Percentiles rank a stretch among this genome's conserved stretches.
These are phyloP conservation scores for Fusarium luffae DNA, from an alignment of 2,329 filamentous ascomycete species.

Conservation along the genomic window DNA sequence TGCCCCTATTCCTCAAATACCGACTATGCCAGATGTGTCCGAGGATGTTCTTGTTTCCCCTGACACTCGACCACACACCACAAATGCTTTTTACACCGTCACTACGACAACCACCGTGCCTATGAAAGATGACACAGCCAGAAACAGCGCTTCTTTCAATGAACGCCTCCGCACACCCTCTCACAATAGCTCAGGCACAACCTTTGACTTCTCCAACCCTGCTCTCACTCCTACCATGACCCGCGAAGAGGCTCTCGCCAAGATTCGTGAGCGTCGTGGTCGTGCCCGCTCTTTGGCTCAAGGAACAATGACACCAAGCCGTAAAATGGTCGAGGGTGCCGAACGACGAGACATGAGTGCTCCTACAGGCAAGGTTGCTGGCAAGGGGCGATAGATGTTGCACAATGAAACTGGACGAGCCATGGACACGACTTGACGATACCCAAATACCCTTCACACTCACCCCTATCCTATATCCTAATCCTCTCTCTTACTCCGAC, in stretches of 20 bases:
- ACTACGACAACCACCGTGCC: conserved; percentile 65
- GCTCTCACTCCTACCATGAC: conserved; percentile 74
- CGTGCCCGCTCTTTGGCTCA: conserved; percentile 75
- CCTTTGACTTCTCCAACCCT: conserved; percentile 66
- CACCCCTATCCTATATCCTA: not conserved
- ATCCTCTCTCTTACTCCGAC: conserved; percentile 10
- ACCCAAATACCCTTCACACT: conserved; percentile 20
- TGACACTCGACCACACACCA: conserved; percentile 58
- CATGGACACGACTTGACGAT: conserved; percentile 41
- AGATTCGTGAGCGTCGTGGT: conserved; percentile 78
- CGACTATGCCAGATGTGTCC: conserved; percentile 48
- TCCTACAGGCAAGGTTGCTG: conserved; percentile 51
- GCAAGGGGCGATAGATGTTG: conserved; percentile 33
- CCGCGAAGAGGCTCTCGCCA: conserved; percentile 78
- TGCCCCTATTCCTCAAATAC: conserved; percentile 53
- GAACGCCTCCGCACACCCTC: conserved; percentile 60
- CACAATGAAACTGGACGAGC: conserved; percentile 14
- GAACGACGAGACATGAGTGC: conserved; percentile 62
- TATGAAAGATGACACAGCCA: conserved; percentile 57
- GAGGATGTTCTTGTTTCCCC: conserved; percentile 35
- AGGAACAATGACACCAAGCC: conserved; percentile 66
- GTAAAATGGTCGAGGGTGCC: conserved; percentile 65
- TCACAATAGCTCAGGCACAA: conserved; percentile 49
- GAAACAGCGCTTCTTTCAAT: conserved; percentile 55
- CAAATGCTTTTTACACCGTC: conserved; percentile 59